Evolutionary conservation across 441 rosid species (phyloP).

Genomic region (Adansonia gregorii): DNA sequence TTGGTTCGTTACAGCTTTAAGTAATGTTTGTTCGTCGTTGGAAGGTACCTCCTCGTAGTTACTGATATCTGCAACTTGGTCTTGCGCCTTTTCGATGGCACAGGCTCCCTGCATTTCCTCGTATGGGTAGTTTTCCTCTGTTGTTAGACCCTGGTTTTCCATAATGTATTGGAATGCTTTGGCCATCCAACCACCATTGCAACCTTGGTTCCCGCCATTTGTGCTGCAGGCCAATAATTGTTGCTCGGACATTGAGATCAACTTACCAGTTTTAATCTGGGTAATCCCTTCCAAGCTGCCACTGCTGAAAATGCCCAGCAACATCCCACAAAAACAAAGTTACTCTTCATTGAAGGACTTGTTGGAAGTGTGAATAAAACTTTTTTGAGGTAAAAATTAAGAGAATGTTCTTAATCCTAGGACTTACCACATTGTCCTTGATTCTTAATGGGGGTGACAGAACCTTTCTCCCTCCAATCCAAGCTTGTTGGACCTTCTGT

Average conservation of each 20-base stretch:
- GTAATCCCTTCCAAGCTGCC: constrained; percentile 36
- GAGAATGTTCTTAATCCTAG: background rate
- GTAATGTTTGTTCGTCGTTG: constrained; percentile 41
- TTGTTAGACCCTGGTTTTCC: constrained; percentile 28
- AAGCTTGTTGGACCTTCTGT: constrained; percentile 21
- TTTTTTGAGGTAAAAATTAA: background rate
- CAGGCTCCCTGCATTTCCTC: constrained; percentile 21
- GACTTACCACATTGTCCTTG: constrained; percentile 46
- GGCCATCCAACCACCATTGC: constrained; percentile 34
- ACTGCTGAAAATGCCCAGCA: constrained; percentile 44
- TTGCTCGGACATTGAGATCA: constrained; percentile 38
- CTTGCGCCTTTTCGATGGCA: background rate
- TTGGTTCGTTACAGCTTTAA: constrained; percentile 41
- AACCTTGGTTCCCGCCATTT: constrained; percentile 19
- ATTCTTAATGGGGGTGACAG: constrained; percentile 39
- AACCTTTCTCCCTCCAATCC: constrained; percentile 49
- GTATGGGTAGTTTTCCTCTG: constrained; percentile 40
- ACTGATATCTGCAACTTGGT: constrained; percentile 23
- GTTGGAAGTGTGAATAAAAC: background rate
- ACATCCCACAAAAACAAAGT: constrained; percentile 21
- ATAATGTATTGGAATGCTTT: constrained; percentile 32
- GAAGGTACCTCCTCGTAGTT: constrained; percentile 39
- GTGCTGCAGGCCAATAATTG: constrained; percentile 38
- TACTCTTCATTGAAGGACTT: too few relatives aligned
- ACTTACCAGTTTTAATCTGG: constrained; percentile 27